Evolutionary conservation across 805 yeast species (phyloP), one percentile per base, ranked within the genome.

Genomic region (Sugiyamaella floridensis): DNA sequence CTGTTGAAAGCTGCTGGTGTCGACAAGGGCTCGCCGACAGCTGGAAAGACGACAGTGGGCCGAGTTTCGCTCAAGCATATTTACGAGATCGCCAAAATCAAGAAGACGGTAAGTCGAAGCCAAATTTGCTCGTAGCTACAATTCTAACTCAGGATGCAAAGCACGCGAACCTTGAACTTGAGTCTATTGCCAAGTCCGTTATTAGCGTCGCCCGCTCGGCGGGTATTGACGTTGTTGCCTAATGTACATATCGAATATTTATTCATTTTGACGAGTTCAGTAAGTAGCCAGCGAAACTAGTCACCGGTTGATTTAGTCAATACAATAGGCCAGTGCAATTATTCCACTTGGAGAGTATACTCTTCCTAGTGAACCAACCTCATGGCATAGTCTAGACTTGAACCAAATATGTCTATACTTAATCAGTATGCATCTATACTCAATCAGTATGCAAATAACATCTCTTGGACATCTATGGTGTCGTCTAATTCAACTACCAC

Each of bases 61-160:
- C 75, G 72, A 54, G 68, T 81, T 40, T 81, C 90, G 15, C 76
- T 93, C 62, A 93, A 93, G 69, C 98, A 93, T 67, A 78, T 89
- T 28, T 93, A 88, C 66, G 98, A 92, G 71, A 86, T 93, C 62
- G 98, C 99, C 40, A 85, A 89, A 72, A 85, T 93, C 60, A 93
- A 93, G 73, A 81, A 89, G 67, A 85, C 67, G 47, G 65, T 61
- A 40, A 19, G 58, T 48, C 4, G 12, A 20, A 22, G 26, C 26
- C 26, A 22, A 6, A 5, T 5, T 14, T 14, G 40, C 34, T 6
- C 41, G 41, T 2, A 14, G 32, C 29, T 22, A 8, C 11, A 20
- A 4, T 7, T 26, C 48, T 45, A 45, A 45, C 48, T 16, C 40
- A 61, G 65, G 99, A 93, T 69, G 82, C 81, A 1, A 79, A 85